phyloP scores from a whole-genome alignment of 345 rosid genomes.

The Aethionema arabicum region DNA sequence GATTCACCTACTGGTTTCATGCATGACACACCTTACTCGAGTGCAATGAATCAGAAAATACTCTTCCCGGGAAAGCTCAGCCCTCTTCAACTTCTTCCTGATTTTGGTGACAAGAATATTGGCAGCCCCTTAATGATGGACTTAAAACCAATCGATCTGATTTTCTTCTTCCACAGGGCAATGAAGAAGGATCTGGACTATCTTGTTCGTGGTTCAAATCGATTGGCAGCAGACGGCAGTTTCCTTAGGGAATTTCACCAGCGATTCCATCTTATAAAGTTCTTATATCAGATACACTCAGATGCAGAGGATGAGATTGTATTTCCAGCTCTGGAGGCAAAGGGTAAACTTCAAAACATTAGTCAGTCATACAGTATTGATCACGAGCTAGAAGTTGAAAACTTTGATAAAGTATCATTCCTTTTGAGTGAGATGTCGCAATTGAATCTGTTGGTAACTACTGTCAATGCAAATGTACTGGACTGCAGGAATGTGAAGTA shows the following conservation, averaged over 20 bases:
- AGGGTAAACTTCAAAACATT: constrained; percentile 59
- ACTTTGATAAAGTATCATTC: constrained; percentile 49
- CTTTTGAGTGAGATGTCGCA: constrained; percentile 55
- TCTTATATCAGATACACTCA: constrained; percentile 59
- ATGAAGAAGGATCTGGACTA: constrained; percentile 65
- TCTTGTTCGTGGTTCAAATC: constrained; percentile 57
- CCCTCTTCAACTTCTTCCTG: constrained; percentile 26
- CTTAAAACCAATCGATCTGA: constrained; percentile 59
- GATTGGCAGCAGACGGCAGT: constrained; percentile 46
- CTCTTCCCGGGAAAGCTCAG: constrained; percentile 40
- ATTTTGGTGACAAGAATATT: constrained; percentile 36
- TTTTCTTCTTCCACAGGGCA: constrained; percentile 79
- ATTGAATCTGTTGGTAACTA: constrained; percentile 34
- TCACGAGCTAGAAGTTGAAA: constrained; percentile 54
- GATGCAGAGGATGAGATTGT: constrained; percentile 76
- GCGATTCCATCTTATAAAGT: constrained; percentile 54
- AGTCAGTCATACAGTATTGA: constrained; percentile 63
- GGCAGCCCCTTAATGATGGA: constrained; percentile 27
- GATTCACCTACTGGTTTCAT: constrained; percentile 28
- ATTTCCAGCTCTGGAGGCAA: constrained; percentile 79
- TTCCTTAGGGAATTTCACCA: constrained; percentile 55
- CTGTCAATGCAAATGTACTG: constrained; percentile 27
- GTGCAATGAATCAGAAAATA: constrained; percentile 45
- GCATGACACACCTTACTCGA: constrained; percentile 41
- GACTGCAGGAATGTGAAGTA: constrained; percentile 33